Conservation (phyloP, 2,329 filamentous ascomycete genomes). For the Erysiphe pulchra region DNA sequence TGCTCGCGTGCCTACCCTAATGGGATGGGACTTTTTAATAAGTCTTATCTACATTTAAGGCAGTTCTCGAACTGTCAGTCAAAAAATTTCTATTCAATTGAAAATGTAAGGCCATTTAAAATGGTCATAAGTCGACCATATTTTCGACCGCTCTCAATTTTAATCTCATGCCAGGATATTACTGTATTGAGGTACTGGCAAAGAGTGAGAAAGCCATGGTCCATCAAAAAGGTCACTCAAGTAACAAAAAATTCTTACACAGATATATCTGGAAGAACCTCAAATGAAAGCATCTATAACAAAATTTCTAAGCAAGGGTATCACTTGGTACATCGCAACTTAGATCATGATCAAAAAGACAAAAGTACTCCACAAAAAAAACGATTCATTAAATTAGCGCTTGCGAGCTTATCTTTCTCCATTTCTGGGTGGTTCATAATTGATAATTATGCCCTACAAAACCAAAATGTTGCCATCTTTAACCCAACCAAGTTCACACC, state of each 20-base stretch:
- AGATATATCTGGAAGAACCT: background rate
- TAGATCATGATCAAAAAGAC: background rate
- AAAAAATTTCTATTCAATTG: no score
- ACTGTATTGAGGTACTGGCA: background rate
- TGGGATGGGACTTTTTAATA: no score
- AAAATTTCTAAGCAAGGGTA: background rate
- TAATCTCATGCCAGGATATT: background rate
- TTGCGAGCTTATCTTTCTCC: background rate
- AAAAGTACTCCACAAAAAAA: background rate
- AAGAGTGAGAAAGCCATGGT: background rate
- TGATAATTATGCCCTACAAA: background rate
- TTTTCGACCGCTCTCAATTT: background rate
- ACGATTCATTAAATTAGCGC: background rate
- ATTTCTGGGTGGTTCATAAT: background rate
- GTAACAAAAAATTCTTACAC: background rate
- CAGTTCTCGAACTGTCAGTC: no score
- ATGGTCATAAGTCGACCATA: no score
- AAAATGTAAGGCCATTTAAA: no score
- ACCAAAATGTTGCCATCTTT: background rate
- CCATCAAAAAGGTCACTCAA: background rate
- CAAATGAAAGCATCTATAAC: background rate
- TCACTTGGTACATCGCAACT: background rate
- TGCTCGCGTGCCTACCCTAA: no score
- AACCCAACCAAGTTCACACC: constrained; percentile 23
- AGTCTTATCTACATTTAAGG: no score